Percentiles rank a stretch among this genome's conserved stretches.
phyloP scores from a whole-genome alignment of 805 yeast genomes.

The Pichia eremophila region DNA sequence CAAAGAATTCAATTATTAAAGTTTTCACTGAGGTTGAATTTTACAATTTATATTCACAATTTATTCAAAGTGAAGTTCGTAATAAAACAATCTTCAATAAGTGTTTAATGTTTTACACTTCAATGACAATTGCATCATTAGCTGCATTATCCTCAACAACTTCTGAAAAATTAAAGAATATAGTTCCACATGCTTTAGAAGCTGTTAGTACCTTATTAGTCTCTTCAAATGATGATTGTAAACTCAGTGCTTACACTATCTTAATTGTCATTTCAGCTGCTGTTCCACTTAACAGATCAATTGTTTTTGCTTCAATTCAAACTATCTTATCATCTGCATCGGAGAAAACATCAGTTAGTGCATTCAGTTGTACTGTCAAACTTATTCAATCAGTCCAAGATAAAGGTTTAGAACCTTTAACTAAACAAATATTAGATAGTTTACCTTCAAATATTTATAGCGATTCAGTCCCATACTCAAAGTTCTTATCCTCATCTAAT shows the following conservation, averaged over 20 bases:
- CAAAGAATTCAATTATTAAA: conserved; percentile 60
- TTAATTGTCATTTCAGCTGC: conserved; percentile 71
- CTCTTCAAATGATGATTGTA: conserved; percentile 47
- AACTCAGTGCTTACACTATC: conserved; percentile 76
- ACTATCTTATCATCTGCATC: conserved; percentile 33
- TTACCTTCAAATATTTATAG: conserved; percentile 16
- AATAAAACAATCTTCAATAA: conserved; percentile 53
- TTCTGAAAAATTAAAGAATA: conserved; percentile 34
- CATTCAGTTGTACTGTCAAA: conserved; percentile 38
- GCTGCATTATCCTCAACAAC: conserved; percentile 46
- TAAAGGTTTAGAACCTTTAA: conserved; percentile 20
- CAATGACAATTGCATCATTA: conserved; percentile 57
- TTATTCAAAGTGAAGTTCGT: conserved; percentile 38
- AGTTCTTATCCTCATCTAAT: conserved; percentile 11
- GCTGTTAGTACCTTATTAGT: conserved; percentile 46
- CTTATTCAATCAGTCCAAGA: conserved; percentile 38
- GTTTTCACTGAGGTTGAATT: conserved; percentile 65
- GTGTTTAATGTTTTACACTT: conserved; percentile 71
- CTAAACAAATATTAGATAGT: conserved; percentile 14
- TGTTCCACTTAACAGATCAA: conserved; percentile 48
- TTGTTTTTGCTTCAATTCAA: conserved; percentile 51
- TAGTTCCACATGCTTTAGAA: conserved; percentile 51
- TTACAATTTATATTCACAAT: conserved; percentile 55
- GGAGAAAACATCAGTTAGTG: conserved; percentile 20
- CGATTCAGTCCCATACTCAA: conserved; percentile 14